A percentile compares a stretch with the other conserved stretches of the same genome.
Conservation (phyloP, 2,329 filamentous ascomycete species). For the Colletotrichum filicis region DNA sequence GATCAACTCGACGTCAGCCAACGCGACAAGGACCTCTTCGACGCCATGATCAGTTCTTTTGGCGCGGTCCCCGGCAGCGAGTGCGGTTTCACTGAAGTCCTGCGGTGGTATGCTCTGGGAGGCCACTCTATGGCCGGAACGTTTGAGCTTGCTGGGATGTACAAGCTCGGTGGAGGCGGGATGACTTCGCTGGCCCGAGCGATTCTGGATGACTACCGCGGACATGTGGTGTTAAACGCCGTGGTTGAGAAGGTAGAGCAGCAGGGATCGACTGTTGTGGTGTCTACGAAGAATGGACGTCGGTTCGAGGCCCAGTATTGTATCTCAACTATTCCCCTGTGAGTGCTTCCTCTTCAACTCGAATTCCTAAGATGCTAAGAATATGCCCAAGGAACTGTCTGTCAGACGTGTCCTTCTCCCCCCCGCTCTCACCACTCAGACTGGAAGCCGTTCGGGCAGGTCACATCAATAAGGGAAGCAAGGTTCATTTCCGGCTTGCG, state of each 20-base stretch:
- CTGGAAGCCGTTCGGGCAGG: background rate
- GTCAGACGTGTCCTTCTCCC: background rate
- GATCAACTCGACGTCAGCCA: background rate
- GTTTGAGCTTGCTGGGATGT: background rate
- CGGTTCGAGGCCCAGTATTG: background rate
- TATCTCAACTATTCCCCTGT: background rate
- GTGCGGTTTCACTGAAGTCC: background rate
- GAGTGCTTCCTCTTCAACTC: background rate
- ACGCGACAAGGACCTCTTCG: background rate
- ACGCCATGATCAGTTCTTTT: background rate
- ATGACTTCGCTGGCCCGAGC: background rate
- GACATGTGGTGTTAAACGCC: background rate
- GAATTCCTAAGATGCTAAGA: background rate
- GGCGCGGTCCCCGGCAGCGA: background rate
- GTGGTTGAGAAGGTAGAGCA: background rate
- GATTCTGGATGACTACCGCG: background rate
- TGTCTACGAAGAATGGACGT: background rate
- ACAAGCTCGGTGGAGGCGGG: background rate
- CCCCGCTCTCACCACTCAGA: background rate
- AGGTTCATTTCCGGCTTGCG: too few relatives aligned
- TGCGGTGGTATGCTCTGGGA: background rate
- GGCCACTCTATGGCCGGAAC: background rate
- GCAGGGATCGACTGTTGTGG: background rate
- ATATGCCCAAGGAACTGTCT: background rate
- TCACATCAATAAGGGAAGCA: too few relatives aligned